Evolutionary conservation across 768 basidiomycete genomes (phyloP), one percentile per base, ranked within the genome.

Genomic region (Agaricus subrufescens): DNA sequence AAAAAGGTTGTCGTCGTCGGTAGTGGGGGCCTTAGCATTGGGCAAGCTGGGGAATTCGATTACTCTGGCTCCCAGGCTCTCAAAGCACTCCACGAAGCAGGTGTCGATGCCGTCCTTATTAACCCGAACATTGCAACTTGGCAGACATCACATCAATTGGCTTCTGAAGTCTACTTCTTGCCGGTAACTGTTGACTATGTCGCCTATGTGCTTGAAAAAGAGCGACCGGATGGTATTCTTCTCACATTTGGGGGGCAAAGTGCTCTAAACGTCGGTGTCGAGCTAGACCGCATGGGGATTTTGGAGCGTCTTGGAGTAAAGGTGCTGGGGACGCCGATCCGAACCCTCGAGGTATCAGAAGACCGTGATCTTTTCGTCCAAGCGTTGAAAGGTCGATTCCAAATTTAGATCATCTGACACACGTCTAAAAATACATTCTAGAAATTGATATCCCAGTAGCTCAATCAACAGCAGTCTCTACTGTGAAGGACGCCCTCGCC

Each of bases 81-180:
- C 73, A 98, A 99, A 71, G 97, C 97, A 14, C 85, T 99, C 51
- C 85, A 87, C 63, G 97, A 99, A 71, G 93, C 95, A 69, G 95
- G 95, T 52, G 87, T 99, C 50, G 82, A 90, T 54, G 91, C 94
- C 31, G 86, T 99, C 60, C 86, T 99, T 60, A 93, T 99, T 71
- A 99, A 98, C 71, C 97, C 97, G 46, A 98, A 99, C 68, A 98
- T 98, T 61, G 96, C 97, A 43, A 98, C 97, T 30, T 98, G 96
- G 89, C 97, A 99, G 73, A 98, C 97, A 1, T 98, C 95, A 7
- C 97, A 99, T 68, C 87, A 98, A 69, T 80, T 99, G 60, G 97
- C 97, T 29, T 89, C 89, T 1, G 92, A 98, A 69, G 94, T 98
- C 62, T 99, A 98, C 75, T 99, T 98, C 75, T 73, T 99, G 37